Base-by-base conservation (phyloP, 140 eudicot genomes). In the Senecio squalidus region DNA sequence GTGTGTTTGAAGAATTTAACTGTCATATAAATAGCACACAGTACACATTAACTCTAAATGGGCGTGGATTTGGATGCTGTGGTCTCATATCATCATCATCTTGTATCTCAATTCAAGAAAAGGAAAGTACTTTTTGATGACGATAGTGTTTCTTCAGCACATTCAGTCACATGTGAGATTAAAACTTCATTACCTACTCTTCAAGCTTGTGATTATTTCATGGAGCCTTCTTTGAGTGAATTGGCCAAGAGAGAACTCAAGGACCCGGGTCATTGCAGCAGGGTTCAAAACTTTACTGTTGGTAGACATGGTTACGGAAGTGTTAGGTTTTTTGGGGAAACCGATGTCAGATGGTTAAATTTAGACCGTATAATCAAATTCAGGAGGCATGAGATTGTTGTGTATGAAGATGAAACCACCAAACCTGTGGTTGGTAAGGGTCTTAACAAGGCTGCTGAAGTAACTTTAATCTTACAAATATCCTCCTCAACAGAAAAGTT, bases 391-490 rank as follows among this genome's bases (percentile, higher is more conserved):
- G 96, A 87, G 66, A 68, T 92, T 55, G 68, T 81, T 70, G 86
- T 92, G 14, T 84, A 92, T 65, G 96, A 81, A 67, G 93, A 87
- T 75, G 96, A 86, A 69, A 72, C 69, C 59, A 29, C 64, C 33
- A 92, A 92, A 70, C 96, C 98, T 15, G 52, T n/a, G 20, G 78
- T 82, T 67, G 98, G 96, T 43, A 67, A 77, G 80, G 98, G 95
- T 44, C 94, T 92, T 38, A 92, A 92, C 74, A 92, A 92, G 76
- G 66, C 87, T 15, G 96, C 96, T 36, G 93, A 88, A 75, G 89
- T 92, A 45, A 82, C 89, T 70, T 70, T 87, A 74, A 39, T 77
- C 16, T 41, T 91, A 73, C 78, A 68, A 72, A 48, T 64, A 64
- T 58, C 46, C 20, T 48, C 69, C 4, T 61, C 63, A 18, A 55